Conservation (phyloP, 345 rosid genomes). For the Bruguiera parviflora region DNA sequence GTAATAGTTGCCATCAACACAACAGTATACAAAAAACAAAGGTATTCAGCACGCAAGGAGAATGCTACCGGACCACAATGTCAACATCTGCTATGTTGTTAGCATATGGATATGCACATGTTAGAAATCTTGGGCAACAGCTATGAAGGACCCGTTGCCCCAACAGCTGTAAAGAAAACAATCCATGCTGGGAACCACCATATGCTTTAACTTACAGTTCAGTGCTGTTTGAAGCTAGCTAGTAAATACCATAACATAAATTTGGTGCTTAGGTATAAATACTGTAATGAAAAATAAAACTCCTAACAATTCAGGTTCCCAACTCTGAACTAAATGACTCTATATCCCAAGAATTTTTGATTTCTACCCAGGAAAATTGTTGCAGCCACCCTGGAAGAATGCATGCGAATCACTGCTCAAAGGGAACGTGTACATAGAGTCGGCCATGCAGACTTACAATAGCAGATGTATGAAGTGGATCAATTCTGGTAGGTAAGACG, state of each 20-base stretch:
- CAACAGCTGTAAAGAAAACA: neutral
- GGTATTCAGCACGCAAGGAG: neutral
- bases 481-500: constrained; percentile 63
- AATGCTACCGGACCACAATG: neutral
- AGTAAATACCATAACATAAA: neutral
- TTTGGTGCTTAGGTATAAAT: neutral
- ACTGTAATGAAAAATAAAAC: neutral
- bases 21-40: neutral
- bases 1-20: neutral
- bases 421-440: constrained; percentile 58
- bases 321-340: constrained; percentile 1
- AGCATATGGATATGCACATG: neutral
- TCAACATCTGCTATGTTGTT: neutral
- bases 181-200: neutral
- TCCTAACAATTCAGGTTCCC: neutral
- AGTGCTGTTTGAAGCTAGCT: constrained; percentile 3
- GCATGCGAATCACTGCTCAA: constrained; percentile 32
- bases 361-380: constrained; percentile 16
- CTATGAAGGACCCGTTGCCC: neutral
- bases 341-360: constrained; percentile 15
- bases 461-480: constrained; percentile 69
- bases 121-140: neutral
- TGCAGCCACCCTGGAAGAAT: constrained; percentile 3
- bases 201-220: neutral
- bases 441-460: constrained; percentile 79